Evolutionary conservation across 768 basidiomycete genomes (phyloP), one percentile per base, ranked within the genome.

Genomic region (Cantharellus anzutake): DNA sequence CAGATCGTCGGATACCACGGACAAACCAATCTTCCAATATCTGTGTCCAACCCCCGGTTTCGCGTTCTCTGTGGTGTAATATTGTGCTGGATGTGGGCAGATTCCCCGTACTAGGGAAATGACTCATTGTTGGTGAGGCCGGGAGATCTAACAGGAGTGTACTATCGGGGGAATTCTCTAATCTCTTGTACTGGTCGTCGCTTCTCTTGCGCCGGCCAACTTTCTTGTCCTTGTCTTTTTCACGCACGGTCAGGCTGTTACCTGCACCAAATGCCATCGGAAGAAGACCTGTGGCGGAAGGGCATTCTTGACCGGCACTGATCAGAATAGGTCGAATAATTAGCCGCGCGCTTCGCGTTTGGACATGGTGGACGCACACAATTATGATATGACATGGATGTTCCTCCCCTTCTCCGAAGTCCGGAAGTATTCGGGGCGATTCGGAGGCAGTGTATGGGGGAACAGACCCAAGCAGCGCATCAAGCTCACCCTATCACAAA

Each of bases 1-100:
- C 65, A 75, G 1, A 81, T 80, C 64, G 73, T 74, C 0, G 64
- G 76, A 74, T 39, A 68, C 81, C 14, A 75, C 74, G n/a, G 71
- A 72, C 56, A 76, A 76, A 61, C 62, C 62, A 63, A 41, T 63
- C 61, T 39, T 63, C 62, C 38, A 63, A 48, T 4, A 63, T 51
- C 4, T 41, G 20, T 40, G 62, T 61, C 62, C 62, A 63, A 35
- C 62, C 62, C 4, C 63, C 60, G 2, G 62, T 53, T 39, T 63
- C 60, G 5, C 16, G 61, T 16, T 14, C 14, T 41, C 58, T 16
- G 38, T 50, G 39, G 39, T 5, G 3, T 39, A 42, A 53, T 56
- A 39, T 37, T 51, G 51, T 2, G 57, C 35, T 20, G 57, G 60
- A 5, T 34, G 56, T 7, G 60, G 29, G 41, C 34, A 61, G 42